phyloP scores from a whole-genome alignment of 192 early-diverging fungal species.

The Allomyces arbusculus region DNA sequence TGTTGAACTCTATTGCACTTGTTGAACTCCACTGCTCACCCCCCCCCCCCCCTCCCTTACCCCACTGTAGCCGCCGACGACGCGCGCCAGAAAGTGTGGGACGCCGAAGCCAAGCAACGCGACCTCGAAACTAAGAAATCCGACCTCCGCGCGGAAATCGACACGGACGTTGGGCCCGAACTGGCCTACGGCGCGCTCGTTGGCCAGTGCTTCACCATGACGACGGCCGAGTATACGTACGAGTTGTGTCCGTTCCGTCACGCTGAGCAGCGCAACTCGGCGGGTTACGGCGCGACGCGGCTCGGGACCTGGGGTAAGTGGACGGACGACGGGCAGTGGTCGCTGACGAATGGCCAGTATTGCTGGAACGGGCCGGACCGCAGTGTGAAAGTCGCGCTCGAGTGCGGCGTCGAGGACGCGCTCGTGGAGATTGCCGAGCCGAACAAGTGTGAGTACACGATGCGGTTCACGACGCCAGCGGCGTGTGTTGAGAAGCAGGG shows the following conservation, averaged over 20 bases:
- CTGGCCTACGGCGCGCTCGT: conserved; percentile 46
- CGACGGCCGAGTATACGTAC: conserved; percentile 48
- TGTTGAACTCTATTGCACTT: background rate
- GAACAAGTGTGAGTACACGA: background rate
- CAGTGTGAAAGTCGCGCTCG: conserved; percentile 43
- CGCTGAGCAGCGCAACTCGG: conserved; percentile 49
- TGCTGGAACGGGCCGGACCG: conserved; percentile 95
- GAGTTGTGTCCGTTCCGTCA: conserved; percentile 65
- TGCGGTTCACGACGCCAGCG: no score
- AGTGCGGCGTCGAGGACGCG: conserved; percentile 51
- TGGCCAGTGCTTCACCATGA: conserved; percentile 44
- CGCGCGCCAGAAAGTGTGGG: background rate
- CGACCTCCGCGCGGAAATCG: conserved; percentile 28
- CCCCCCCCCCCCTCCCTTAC: background rate
- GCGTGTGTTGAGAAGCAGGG: no score
- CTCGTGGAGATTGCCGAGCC: conserved; percentile 62
- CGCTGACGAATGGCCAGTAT: conserved; percentile 46
- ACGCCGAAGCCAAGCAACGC: conserved; percentile 8
- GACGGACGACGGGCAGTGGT: conserved; percentile 29
- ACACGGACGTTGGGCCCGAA: conserved; percentile 48
- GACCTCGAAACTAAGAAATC: conserved; percentile 8
- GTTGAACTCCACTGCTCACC: background rate
- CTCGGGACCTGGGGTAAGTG: conserved; percentile 7
- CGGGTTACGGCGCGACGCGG: conserved; percentile 19
- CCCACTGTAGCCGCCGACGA: background rate